Evolutionary conservation across 768 basidiomycete species (phyloP).

Genomic region (Serendipita sp.): DNA sequence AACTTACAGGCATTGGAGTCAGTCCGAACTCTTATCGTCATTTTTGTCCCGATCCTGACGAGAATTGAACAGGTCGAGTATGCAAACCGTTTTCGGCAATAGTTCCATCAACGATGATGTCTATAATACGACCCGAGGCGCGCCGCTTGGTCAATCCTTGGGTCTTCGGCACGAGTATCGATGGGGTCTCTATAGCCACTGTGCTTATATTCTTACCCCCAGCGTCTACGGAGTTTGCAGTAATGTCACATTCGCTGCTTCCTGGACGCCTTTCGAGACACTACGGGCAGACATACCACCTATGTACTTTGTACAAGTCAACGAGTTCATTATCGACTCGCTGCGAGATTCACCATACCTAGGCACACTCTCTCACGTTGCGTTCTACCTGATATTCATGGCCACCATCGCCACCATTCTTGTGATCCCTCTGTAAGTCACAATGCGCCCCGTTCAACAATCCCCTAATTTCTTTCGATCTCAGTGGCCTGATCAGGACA

Average conservation of each 20-base stretch:
- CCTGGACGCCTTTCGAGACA: constrained; percentile 48
- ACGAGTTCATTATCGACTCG: constrained; percentile 23
- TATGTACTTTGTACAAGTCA: constrained; percentile 34
- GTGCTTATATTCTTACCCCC: constrained; percentile 42
- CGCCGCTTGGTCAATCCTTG: constrained; percentile 37
- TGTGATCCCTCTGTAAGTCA: constrained; percentile 48
- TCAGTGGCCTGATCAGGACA: constrained; percentile 53
- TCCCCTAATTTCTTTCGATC: constrained; percentile 10
- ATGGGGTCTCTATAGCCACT: constrained; percentile 71
- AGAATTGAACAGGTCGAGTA: background rate
- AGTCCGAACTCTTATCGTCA: background rate
- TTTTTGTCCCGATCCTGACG: background rate
- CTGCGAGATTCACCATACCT: constrained; percentile 48
- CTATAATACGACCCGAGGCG: constrained; percentile 32
- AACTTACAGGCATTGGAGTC: constrained; percentile 1
- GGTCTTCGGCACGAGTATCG: constrained; percentile 59
- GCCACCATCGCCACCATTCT: constrained; percentile 55
- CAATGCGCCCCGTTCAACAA: background rate
- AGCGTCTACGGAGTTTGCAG: constrained; percentile 45
- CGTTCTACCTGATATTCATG: constrained; percentile 60
- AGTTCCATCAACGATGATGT: background rate
- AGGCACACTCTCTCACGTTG: constrained; percentile 46
- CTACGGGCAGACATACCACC: constrained; percentile 50
- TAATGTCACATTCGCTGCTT: constrained; percentile 39
- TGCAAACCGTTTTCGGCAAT: constrained; percentile 3